These are phyloP conservation scores for Rossbeevera mucosa DNA, from an alignment of 768 basidiomycete species.

Conservation along the genomic window DNA sequence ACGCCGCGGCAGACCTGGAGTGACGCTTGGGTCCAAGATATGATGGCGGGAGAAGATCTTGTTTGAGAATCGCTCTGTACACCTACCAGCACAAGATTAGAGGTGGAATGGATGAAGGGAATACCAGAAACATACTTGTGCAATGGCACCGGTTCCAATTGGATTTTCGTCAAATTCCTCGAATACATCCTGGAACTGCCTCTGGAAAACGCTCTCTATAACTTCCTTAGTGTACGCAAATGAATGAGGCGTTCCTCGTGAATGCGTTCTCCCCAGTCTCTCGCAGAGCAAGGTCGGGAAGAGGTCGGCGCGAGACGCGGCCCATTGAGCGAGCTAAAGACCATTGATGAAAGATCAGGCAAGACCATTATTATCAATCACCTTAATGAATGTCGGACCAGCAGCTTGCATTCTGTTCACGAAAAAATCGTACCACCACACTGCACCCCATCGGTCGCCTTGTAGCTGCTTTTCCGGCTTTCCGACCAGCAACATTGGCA, in stretches of 20 bases:
- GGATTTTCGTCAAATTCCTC: slow-evolving; percentile 82
- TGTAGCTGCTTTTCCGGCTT: slow-evolving; percentile 48
- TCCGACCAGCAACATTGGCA: slow-evolving; percentile 80
- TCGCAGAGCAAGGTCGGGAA: slow-evolving; percentile 87
- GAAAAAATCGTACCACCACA: slow-evolving; percentile 96
- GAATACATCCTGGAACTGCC: slow-evolving; percentile 84
- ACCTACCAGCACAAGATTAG: slow-evolving; percentile 45
- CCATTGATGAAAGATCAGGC: slow-evolving; percentile 6
- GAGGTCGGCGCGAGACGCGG: slow-evolving; percentile 89
- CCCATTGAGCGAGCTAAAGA: slow-evolving; percentile 92
- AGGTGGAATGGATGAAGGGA: neutral
- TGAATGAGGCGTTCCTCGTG: slow-evolving; percentile 78
- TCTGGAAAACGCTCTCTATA: slow-evolving; percentile 79
- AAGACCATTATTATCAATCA: slow-evolving; percentile 28
- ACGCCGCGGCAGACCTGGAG: slow-evolving; percentile 41
- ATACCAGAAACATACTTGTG: slow-evolving; percentile 49
- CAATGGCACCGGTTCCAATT: slow-evolving; percentile 98
- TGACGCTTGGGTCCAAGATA: slow-evolving; percentile 74
- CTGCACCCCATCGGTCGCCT: slow-evolving; percentile 86
- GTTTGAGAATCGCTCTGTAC: slow-evolving; percentile 81
- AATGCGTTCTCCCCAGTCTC: slow-evolving; percentile 81
- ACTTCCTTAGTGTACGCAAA: slow-evolving; percentile 73
- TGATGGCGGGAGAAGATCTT: slow-evolving; percentile 79
- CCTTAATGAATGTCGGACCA: slow-evolving; percentile 97
- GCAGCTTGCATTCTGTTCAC: slow-evolving; percentile 89